Percentiles rank a stretch among this genome's conserved stretches.
Conservation (phyloP, 495 filamentous ascomycete species). For the Daldinia childiae region DNA sequence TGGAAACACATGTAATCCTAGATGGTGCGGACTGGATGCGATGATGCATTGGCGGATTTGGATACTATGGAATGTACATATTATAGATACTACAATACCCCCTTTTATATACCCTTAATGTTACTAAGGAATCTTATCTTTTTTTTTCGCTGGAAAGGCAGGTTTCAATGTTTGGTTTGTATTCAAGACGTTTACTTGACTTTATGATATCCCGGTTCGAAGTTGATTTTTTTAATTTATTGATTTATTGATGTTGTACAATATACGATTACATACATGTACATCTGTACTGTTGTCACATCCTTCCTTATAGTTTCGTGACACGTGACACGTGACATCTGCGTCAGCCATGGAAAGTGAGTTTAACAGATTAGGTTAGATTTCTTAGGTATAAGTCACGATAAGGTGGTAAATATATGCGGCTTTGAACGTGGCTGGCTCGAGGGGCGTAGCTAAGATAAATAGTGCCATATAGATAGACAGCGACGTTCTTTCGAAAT, state of each 20-base stretch:
- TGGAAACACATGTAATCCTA: neutral
- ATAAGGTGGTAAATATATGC: no score
- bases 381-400: no score
- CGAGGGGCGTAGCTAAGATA: no score
- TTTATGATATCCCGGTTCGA: neutral
- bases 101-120: constrained; percentile 1
- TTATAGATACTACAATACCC: neutral
- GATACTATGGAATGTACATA: neutral
- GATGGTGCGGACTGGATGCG: neutral
- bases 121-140: neutral
- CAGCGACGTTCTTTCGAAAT: no score
- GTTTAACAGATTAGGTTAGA: no score
- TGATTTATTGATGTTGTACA: neutral
- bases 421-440: no score
- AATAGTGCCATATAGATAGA: no score
- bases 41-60: neutral
- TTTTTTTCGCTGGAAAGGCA: neutral
- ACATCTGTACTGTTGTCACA: neutral
- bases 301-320: neutral
- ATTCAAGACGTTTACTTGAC: neutral
- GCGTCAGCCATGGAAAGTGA: no score
- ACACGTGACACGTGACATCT: neutral
- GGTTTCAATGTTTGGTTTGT: neutral
- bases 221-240: no score
- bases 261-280: neutral